Evolutionary conservation across 768 basidiomycete genomes (phyloP).

Genomic region (Rhizopogon rudus): DNA sequence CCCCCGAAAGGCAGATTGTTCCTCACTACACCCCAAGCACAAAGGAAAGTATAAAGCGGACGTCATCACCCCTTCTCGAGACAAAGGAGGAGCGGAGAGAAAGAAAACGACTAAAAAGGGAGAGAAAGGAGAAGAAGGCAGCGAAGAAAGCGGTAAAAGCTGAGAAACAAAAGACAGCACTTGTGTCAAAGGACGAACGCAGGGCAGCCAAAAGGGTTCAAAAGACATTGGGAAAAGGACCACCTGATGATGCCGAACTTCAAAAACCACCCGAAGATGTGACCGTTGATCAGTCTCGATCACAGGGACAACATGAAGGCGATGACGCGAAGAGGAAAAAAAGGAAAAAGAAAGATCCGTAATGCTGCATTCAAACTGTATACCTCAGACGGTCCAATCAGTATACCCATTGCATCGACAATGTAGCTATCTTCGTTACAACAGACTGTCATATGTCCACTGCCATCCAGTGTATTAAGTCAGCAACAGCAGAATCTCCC

Average conservation of each 20-base stretch:
- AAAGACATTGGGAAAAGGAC: not conserved
- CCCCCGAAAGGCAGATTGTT: not conserved
- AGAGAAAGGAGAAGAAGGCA: conserved; percentile 14
- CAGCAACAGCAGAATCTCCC: not conserved
- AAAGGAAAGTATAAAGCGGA: conserved; percentile 8
- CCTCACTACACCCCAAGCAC: not conserved
- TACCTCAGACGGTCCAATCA: not conserved
- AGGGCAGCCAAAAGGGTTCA: conserved; percentile 3
- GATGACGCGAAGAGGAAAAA: not conserved
- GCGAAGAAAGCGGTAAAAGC: conserved; percentile 8
- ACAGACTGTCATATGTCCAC: too few species aligned
- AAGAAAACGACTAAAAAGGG: conserved; percentile 19
- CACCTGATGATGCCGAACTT: not conserved
- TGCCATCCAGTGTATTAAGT: too few species aligned
- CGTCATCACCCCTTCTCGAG: conserved; percentile 3
- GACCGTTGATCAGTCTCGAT: not conserved
- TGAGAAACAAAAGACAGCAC: not conserved
- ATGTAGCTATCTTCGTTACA: too few species aligned
- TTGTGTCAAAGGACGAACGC: not conserved
- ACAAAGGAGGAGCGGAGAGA: conserved; percentile 16
- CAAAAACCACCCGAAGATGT: not conserved
- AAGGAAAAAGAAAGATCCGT: not conserved
- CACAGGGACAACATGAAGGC: conserved; percentile 7
- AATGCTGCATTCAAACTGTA: not conserved
- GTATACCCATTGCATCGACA: not conserved